These are phyloP conservation scores for Penicillium angulare DNA, from an alignment of 495 filamentous ascomycete genomes.

Conservation along the genomic window DNA sequence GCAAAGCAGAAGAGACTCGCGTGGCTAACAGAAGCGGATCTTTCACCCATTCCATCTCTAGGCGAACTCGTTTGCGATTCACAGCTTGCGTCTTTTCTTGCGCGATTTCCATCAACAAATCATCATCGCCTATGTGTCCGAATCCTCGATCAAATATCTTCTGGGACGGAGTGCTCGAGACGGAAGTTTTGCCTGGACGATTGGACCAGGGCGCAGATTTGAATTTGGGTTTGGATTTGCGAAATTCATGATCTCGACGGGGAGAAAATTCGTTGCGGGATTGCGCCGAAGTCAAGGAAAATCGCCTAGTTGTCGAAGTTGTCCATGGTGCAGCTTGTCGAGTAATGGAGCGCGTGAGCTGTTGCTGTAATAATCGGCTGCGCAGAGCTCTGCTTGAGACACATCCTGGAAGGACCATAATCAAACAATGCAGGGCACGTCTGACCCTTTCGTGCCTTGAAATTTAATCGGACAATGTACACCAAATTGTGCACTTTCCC, in stretches of 20 bases:
- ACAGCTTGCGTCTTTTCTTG: background rate
- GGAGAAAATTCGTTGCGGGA: background rate
- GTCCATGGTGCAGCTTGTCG: background rate
- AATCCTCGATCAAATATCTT: background rate
- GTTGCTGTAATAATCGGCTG: conserved; percentile 18
- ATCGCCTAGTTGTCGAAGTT: background rate
- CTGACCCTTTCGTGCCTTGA: background rate
- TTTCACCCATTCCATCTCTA: conserved; percentile 59
- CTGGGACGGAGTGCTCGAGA: background rate
- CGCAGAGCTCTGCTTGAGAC: conserved; percentile 26
- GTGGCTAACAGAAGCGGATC: conserved; percentile 67
- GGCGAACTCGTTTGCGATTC: conserved; percentile 7
- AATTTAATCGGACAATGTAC: background rate
- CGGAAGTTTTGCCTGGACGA: background rate
- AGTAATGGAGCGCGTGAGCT: conserved; percentile 4
- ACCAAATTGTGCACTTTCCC: background rate
- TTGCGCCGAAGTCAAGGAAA: background rate
- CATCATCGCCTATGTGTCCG: background rate
- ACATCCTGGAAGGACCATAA: conserved; percentile 18
- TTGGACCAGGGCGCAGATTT: background rate
- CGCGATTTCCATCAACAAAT: conserved; percentile 1
- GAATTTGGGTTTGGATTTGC: background rate
- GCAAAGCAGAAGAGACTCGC: conserved; percentile 56
- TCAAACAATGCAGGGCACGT: background rate
- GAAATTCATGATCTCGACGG: background rate